Base-by-base conservation (phyloP, 2,329 filamentous ascomycete genomes). In the Ascochyta koolunga region DNA sequence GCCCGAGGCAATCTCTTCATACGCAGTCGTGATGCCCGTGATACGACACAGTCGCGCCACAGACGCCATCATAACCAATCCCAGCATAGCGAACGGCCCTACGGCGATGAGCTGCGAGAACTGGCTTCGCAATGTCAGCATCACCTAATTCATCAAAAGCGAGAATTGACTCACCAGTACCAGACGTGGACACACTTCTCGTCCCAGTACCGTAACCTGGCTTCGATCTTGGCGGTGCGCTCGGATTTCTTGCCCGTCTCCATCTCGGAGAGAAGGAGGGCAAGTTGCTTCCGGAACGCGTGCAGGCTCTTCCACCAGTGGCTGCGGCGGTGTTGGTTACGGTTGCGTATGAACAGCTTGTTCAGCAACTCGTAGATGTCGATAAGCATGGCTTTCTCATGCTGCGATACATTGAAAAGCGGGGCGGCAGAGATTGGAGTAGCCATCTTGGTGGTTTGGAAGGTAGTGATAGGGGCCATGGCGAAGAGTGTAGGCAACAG, bases 321-420 rank as follows among this genome's bases (percentile, higher is more conserved):
- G 25, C 87, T 84, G 58, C 83, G 81, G 50, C 87, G 87, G 75
- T 98, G 93, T 77, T 98, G 93, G 78, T 97, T 98, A 70, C 87
- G 88, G 79, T 97, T 95, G 66, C 92, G 90, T 71, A 91, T 87
- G 74, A 88, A 85, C 66, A 96, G 84, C 61, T 89, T 83, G 67
- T 88, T 81, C 38, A 97, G 84, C 40, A 93, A 76, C 43, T 83
- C 64, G 67, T 77, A 53, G 68, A 80, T 68, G 52, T 77, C 73
- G 39, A 59, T 38, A 1, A 76, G 70, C 53, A 67, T 65, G 25
- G 69, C 64, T 18, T 68, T 70, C 22, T 74, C 70, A 22, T 67
- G 61, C 10, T 53, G 32, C 0, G 55, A 44, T 25, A 64, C 61
- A 24, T 43, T 43, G 22, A 71, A 57, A 19, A 72, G 62, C 4